Percentiles rank a stretch among this genome's conserved stretches.
Evolutionary conservation across 345 rosid species (phyloP).

Genomic region (Theobroma cacao): DNA sequence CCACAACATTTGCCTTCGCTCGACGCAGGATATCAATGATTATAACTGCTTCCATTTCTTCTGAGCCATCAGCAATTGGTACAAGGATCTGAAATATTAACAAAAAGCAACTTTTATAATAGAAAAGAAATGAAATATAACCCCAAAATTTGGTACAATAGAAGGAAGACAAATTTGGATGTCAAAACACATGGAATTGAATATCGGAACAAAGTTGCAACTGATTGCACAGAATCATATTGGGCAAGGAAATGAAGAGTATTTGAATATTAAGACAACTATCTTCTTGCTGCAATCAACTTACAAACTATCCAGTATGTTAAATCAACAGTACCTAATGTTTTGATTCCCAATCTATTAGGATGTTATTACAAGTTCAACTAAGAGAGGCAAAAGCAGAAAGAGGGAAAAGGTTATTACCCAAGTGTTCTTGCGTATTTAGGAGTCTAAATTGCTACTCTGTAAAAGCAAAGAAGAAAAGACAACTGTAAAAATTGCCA

Average conservation of each 20-base stretch:
- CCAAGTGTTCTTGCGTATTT: background rate
- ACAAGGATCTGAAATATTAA: constrained; percentile 68
- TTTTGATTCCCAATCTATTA: too few species aligned
- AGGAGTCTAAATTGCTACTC: background rate
- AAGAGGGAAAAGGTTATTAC: background rate
- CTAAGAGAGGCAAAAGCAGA: background rate
- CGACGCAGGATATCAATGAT: constrained; percentile 79
- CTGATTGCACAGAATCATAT: background rate
- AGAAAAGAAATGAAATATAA: too few species aligned
- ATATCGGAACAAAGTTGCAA: background rate
- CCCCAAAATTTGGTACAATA: background rate
- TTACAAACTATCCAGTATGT: background rate
- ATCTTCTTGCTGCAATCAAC: background rate
- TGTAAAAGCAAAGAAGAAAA: background rate
- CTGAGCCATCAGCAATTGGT: constrained; percentile 83
- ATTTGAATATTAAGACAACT: background rate
- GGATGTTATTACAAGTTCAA: too few species aligned
- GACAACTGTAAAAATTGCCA: background rate
- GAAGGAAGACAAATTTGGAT: background rate
- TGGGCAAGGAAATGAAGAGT: background rate
- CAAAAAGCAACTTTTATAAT: background rate
- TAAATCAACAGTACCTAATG: background rate
- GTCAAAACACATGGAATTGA: background rate
- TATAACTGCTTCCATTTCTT: constrained; percentile 92
- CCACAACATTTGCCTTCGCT: constrained; percentile 80